Conservation (phyloP, 805 yeast species). For the Wickerhamiella sorbophila region DNA sequence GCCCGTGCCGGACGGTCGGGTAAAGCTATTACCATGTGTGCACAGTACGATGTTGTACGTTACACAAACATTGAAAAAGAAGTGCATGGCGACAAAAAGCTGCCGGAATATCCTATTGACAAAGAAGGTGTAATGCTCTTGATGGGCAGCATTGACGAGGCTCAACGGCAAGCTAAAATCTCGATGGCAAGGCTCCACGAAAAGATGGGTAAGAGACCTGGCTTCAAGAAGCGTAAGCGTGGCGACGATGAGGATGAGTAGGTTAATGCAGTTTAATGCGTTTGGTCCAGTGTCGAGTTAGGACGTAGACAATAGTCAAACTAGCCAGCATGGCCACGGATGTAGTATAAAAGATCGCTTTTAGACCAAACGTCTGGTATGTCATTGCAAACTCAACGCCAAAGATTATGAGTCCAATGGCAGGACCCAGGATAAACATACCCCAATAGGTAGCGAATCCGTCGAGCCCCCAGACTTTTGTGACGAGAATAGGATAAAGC, state of each 20-base stretch:
- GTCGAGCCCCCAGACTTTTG: slow-evolving; percentile 77
- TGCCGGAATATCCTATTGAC: slow-evolving; percentile 72
- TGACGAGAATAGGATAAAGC: slow-evolving; percentile 68
- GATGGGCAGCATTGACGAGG: slow-evolving; percentile 80
- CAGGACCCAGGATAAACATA: slow-evolving; percentile 75
- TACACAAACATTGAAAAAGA: slow-evolving; percentile 81
- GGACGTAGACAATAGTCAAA: slow-evolving; percentile 5
- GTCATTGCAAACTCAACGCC: slow-evolving; percentile 56
- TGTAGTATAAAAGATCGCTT: slow-evolving; percentile 10
- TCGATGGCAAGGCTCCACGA: slow-evolving; percentile 57
- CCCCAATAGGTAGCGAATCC: slow-evolving; percentile 92
- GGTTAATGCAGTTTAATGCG: slow-evolving; percentile 1
- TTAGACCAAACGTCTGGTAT: slow-evolving; percentile 31
- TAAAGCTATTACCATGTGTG: slow-evolving; percentile 71
- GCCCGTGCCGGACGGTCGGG: slow-evolving; percentile 96
- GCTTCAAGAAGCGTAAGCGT: slow-evolving; percentile 27
- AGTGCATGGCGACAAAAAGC: slow-evolving; percentile 47
- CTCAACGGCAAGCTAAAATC: slow-evolving; percentile 77
- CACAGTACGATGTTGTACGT: slow-evolving; percentile 88
- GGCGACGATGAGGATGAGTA: slow-evolving; percentile 38
- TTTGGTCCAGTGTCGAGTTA: slow-evolving; percentile 1
- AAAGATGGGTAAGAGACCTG: slow-evolving; percentile 25
- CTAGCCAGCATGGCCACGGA: slow-evolving; percentile 8
- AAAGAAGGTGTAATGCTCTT: slow-evolving; percentile 62
- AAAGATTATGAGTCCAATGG: slow-evolving; percentile 56